Conservation (phyloP, 306 rosid genomes). For the Oxytropis ochrocephala region DNA sequence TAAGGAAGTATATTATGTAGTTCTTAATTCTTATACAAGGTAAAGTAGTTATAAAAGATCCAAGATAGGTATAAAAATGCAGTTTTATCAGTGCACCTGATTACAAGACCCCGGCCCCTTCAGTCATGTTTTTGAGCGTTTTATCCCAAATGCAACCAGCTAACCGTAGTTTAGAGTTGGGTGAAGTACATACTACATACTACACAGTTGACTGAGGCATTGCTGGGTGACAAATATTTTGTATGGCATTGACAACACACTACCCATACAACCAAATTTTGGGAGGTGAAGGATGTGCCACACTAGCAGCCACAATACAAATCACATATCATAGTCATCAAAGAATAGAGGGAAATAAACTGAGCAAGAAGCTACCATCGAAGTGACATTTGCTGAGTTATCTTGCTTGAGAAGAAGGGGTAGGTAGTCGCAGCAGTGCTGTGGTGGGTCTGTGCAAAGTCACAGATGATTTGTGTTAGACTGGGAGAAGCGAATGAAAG, state of each 20-base stretch:
- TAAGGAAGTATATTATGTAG: not conserved
- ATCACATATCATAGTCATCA: not conserved
- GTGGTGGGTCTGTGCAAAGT: not conserved
- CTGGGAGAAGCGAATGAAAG: not conserved
- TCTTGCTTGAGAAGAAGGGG: not conserved
- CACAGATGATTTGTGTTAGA: not conserved
- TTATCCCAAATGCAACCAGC: slow-evolving; percentile 13
- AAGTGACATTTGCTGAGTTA: not conserved
- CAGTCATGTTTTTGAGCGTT: not conserved
- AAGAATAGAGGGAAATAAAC: not conserved
- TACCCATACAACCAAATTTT: not conserved
- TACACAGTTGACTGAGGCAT: not conserved
- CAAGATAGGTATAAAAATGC: not conserved
- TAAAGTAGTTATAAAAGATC: not conserved
- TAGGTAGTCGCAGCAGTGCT: not conserved
- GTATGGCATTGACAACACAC: not conserved
- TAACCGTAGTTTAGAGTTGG: not conserved
- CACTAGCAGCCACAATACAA: not conserved
- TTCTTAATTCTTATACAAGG: slow-evolving; percentile 2
- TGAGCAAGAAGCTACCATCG: not conserved
- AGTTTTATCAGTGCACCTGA: not conserved
- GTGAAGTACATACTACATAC: not conserved
- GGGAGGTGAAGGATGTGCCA: not conserved
- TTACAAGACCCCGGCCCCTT: not conserved
- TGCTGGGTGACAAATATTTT: not conserved